Evolutionary conservation across 441 rosid genomes (phyloP).

Genomic region (Gossypium aridum): DNA sequence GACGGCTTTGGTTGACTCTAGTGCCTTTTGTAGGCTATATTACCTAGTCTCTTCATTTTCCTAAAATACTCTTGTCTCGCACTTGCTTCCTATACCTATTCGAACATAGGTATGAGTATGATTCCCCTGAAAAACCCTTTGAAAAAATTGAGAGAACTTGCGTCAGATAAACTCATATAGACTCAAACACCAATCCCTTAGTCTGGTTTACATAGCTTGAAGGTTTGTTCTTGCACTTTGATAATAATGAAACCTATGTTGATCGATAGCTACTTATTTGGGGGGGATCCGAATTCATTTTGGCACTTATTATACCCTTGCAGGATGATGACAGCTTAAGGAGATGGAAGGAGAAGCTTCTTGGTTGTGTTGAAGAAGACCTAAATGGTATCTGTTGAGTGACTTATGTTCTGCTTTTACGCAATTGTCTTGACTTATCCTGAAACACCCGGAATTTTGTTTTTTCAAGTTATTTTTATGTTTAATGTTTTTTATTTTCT

Average conservation of each 20-base stretch:
- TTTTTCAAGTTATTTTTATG: neutral
- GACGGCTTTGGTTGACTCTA: neutral
- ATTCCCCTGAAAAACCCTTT: neutral
- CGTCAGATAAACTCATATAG: neutral
- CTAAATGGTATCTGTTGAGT: slow-evolving; percentile 29
- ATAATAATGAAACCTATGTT: neutral
- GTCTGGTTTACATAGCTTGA: neutral
- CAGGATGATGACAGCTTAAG: slow-evolving; percentile 65
- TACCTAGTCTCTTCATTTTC: neutral
- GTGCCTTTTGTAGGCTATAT: neutral
- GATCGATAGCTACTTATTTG: neutral
- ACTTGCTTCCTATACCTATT: neutral
- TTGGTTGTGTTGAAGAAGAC: slow-evolving; percentile 43
- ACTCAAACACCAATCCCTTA: neutral
- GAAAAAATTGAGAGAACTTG: neutral
- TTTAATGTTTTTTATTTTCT: neutral
- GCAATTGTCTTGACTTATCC: neutral
- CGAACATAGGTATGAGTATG: neutral
- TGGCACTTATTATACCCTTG: slow-evolving; percentile 8
- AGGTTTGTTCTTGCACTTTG: neutral
- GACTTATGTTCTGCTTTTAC: neutral
- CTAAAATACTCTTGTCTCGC: neutral
- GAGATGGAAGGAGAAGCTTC: slow-evolving; percentile 58
- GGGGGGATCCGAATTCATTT: neutral
- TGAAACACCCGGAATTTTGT: too few relatives aligned